Conservation (phyloP, 768 basidiomycete genomes). For the Chalciporus sphaerocephalus region DNA sequence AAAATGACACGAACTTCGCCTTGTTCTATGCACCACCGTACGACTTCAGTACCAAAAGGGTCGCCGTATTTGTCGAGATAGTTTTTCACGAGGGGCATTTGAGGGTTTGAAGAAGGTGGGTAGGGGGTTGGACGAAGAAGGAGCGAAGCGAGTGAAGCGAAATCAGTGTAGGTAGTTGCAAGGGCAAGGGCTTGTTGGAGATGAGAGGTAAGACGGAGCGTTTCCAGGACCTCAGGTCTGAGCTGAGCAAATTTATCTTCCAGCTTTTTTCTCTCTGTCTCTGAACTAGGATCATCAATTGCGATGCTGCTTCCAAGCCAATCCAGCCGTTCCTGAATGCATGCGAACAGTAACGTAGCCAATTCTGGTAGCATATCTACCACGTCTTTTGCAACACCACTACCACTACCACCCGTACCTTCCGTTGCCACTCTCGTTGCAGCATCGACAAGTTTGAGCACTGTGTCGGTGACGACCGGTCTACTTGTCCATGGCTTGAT, state of each 20-base stretch:
- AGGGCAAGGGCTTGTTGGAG: constrained; percentile 70
- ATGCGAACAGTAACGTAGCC: constrained; percentile 59
- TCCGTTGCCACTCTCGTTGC: constrained; percentile 38
- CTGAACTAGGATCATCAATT: constrained; percentile 43
- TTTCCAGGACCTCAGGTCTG: constrained; percentile 73
- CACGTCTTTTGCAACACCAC: constrained; percentile 32
- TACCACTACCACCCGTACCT: constrained; percentile 5
- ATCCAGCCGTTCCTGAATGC: constrained; percentile 61
- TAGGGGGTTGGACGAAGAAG: constrained; percentile 67
- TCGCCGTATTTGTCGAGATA: constrained; percentile 80
- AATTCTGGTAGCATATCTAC: constrained; percentile 60
- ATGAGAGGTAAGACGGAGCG: constrained; percentile 72
- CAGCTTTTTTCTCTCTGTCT: constrained; percentile 56
- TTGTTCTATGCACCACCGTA: constrained; percentile 88
- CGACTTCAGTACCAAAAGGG: constrained; percentile 84
- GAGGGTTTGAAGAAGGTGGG: constrained; percentile 61
- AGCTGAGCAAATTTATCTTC: constrained; percentile 64
- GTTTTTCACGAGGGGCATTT: constrained; percentile 53
- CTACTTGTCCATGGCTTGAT: constrained; percentile 82
- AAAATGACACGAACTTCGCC: constrained; percentile 83
- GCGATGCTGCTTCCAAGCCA: constrained; percentile 57
- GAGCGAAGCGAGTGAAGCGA: constrained; percentile 76
- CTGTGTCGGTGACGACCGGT: constrained; percentile 58
- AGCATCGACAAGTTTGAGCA: constrained; percentile 67
- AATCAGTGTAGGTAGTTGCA: constrained; percentile 86